Percentiles rank a stretch among this genome's conserved stretches.
Conservation (phyloP, 2,329 filamentous ascomycete species). For the Chalaropsis ovoidea region DNA sequence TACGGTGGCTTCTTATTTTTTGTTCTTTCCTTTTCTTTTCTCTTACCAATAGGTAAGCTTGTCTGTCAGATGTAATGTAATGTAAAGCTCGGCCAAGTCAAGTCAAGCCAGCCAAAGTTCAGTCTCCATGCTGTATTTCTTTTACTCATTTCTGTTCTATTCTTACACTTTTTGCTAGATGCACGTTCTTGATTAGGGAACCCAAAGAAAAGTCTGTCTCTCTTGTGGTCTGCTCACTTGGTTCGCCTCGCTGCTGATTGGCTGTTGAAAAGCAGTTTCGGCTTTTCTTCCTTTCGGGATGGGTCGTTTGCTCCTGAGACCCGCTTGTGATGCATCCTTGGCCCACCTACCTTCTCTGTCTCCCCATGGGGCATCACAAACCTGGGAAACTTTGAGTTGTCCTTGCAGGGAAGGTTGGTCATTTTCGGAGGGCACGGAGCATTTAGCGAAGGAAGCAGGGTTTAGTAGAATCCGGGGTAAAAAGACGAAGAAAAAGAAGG, state of each 20-base stretch:
- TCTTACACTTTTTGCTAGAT: neutral
- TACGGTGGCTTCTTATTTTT: too few species aligned
- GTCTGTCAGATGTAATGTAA: neutral
- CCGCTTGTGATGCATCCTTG: slow-evolving; percentile 5
- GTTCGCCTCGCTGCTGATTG: slow-evolving; percentile 1
- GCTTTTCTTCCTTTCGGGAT: slow-evolving; percentile 11
- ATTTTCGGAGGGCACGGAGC: slow-evolving; percentile 14
- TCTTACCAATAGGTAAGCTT: neutral
- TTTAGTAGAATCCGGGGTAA: slow-evolving; percentile 14
- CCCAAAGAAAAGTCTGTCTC: neutral
- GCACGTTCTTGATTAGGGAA: neutral
- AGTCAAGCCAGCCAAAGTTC: neutral
- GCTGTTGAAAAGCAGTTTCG: neutral
- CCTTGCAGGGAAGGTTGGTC: neutral
- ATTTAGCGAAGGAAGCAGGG: slow-evolving; percentile 8
- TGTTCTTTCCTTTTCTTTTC: too few species aligned
- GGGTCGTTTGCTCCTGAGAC: neutral
- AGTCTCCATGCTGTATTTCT: neutral
- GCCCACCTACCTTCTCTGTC: slow-evolving; percentile 6
- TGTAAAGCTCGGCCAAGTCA: neutral
- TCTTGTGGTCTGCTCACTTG: neutral
- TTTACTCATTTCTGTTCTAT: neutral
- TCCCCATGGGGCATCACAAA: slow-evolving; percentile 11
- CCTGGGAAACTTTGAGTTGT: slow-evolving; percentile 7
- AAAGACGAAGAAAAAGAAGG: neutral